Percentiles rank a stretch among this genome's conserved stretches.
These are phyloP conservation scores for Diaporthe ampelina DNA, from an alignment of 2,329 filamentous ascomycete genomes.

Conservation along the genomic window DNA sequence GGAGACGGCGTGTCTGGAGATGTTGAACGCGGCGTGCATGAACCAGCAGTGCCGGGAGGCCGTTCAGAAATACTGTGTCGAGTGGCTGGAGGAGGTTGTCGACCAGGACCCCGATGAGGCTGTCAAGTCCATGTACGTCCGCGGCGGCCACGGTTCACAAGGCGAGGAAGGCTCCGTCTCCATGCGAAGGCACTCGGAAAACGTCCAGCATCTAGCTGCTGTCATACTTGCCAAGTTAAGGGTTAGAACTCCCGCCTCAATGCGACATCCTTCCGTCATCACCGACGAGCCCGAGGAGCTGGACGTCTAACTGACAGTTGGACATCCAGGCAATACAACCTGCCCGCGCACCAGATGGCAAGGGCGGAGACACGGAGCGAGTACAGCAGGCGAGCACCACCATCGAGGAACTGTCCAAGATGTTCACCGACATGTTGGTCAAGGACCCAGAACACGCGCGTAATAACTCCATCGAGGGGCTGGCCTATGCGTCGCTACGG, in stretches of 20 bases:
- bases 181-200: slow-evolving; percentile 72
- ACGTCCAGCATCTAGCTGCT: slow-evolving; percentile 76
- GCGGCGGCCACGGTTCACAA: slow-evolving; percentile 67
- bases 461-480: slow-evolving; percentile 85
- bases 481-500: slow-evolving; percentile 92
- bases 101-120: slow-evolving; percentile 76
- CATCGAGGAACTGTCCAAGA: slow-evolving; percentile 74
- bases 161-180: slow-evolving; percentile 70
- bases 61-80: slow-evolving; percentile 85
- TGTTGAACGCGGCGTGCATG: slow-evolving; percentile 93
- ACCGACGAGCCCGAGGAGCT: slow-evolving; percentile 43
- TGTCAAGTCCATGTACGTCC: slow-evolving; percentile 62
- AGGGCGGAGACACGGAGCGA: slow-evolving; percentile 55
- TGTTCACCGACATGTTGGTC: slow-evolving; percentile 77
- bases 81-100: slow-evolving; percentile 89
- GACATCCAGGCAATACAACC: slow-evolving; percentile 66
- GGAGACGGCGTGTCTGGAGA: slow-evolving; percentile 87
- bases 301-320: slow-evolving; percentile 64
- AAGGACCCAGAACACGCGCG: slow-evolving; percentile 69
- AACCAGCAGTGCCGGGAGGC: slow-evolving; percentile 85
- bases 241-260: slow-evolving; percentile 57
- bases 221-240: slow-evolving; percentile 82
- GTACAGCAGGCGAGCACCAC: slow-evolving; percentile 69
- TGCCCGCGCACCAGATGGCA: slow-evolving; percentile 53
- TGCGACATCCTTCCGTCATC: slow-evolving; percentile 44